Conservation (phyloP, 139 green algal genomes). For the Micromonas commoda region DNA sequence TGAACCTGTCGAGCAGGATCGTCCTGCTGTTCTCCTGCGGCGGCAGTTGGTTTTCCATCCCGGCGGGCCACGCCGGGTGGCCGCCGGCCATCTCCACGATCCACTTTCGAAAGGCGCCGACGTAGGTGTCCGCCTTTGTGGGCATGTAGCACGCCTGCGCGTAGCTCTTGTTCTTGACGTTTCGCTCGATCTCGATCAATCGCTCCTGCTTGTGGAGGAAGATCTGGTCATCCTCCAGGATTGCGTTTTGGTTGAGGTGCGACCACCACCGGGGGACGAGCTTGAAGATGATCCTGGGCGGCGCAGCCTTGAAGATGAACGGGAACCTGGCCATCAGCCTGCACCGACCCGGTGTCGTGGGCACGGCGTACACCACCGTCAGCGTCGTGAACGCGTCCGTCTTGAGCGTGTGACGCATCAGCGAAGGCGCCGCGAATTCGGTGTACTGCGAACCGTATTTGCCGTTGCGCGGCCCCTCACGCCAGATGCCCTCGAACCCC, state of each 20-base stretch:
- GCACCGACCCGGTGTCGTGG: conserved; percentile 18
- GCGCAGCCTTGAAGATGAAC: conserved; percentile 47
- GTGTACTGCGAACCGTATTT: conserved; percentile 46
- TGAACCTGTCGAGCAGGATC: conserved; percentile 18
- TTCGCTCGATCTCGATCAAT: conserved; percentile 20
- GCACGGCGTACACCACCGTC: conserved; percentile 22
- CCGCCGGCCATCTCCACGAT: not conserved
- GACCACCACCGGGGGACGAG: conserved; percentile 30
- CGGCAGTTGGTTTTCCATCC: conserved; percentile 11
- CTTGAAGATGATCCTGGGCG: conserved; percentile 24
- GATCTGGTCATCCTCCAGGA: conserved; percentile 53
- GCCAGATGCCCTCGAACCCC: conserved; percentile 11
- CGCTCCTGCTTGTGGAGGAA: conserved; percentile 46
- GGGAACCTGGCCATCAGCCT: conserved; percentile 34
- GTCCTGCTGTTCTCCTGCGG: conserved; percentile 16
- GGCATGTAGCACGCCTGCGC: conserved; percentile 29
- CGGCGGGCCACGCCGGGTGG: not conserved
- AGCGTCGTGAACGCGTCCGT: conserved; percentile 17
- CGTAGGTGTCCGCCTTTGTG: conserved; percentile 17
- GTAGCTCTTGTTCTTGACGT: conserved; percentile 11
- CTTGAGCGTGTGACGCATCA: conserved; percentile 21
- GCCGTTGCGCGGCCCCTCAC: conserved; percentile 8
- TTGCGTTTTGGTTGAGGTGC: conserved; percentile 43
- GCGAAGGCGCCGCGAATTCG: conserved; percentile 14
- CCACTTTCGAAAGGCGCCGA: conserved; percentile 30